phyloP scores from a whole-genome alignment of 129 eudicot species.

The Arctium lappa region DNA sequence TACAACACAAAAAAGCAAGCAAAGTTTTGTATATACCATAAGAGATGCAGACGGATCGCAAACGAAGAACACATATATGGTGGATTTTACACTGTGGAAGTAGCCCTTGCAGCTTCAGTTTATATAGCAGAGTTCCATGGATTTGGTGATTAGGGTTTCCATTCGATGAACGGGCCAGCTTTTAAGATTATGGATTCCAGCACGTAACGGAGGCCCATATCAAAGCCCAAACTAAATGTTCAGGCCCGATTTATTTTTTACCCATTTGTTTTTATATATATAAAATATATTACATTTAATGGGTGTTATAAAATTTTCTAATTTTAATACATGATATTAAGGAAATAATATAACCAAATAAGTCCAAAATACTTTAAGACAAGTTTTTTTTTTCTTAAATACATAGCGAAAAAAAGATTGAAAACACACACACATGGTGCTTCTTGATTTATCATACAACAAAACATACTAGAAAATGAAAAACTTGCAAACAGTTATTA shows the following conservation, averaged over 20 bases:
- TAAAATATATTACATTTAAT: too few relatives aligned
- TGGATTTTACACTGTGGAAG: not conserved
- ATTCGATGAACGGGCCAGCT: not conserved
- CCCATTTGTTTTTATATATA: not conserved
- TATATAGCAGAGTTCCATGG: conserved; percentile 9
- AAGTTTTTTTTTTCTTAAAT: not conserved
- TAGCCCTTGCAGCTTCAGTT: not conserved
- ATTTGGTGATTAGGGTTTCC: conserved; percentile 30
- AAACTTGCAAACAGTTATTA: not conserved
- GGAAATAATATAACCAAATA: not conserved
- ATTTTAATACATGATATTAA: not conserved
- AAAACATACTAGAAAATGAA: not conserved
- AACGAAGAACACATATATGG: not conserved
- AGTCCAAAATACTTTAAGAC: not conserved
- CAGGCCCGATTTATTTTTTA: not conserved
- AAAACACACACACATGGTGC: not conserved
- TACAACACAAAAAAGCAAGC: not conserved
- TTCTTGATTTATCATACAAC: conserved; percentile 19
- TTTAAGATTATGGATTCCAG: not conserved
- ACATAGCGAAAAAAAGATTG: not conserved
- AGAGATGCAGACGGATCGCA: not conserved
- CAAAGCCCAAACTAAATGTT: not conserved
- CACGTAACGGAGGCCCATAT: not conserved
- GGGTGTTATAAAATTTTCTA: not conserved
- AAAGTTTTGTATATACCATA: not conserved